phyloP scores from a whole-genome alignment of 495 filamentous ascomycete genomes.

The Aspergillus ostianus region DNA sequence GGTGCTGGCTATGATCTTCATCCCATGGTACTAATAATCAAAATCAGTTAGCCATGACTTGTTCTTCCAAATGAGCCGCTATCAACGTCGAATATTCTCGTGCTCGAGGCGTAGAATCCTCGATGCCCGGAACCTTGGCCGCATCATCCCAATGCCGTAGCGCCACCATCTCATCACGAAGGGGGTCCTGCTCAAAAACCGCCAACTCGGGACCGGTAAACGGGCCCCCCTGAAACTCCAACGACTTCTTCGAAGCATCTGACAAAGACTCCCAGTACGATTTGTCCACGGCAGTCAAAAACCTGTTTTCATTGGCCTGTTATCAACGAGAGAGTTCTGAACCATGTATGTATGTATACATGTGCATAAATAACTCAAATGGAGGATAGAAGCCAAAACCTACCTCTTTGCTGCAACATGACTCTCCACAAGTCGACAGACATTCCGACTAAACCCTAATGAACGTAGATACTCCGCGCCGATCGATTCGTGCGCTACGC shows the following conservation, averaged over 20 bases:
- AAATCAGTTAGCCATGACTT: background rate
- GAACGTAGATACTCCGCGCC: conserved; percentile 38
- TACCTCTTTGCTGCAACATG: conserved; percentile 49
- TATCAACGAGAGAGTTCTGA: background rate
- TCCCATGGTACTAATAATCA: no score
- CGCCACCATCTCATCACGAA: conserved; percentile 39
- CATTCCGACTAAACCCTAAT: conserved; percentile 39
- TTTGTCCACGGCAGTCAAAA: conserved; percentile 38
- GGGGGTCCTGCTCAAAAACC: conserved; percentile 28
- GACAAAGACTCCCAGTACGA: conserved; percentile 38
- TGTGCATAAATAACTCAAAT: background rate
- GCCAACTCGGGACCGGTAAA: conserved; percentile 34
- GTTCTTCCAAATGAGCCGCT: conserved; percentile 19
- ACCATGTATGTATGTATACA: background rate
- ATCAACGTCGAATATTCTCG: conserved; percentile 33
- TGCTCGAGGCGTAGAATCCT: conserved; percentile 28
- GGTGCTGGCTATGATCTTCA: no score
- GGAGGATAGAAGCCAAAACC: conserved; percentile 1
- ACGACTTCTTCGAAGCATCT: conserved; percentile 37
- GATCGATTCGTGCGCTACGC: conserved; percentile 42
- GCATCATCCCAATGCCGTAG: conserved; percentile 45
- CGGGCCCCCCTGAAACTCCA: conserved; percentile 46
- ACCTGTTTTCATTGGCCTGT: conserved; percentile 14
- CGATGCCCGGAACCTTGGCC: conserved; percentile 37
- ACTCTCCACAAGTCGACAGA: conserved; percentile 38